phyloP scores from a whole-genome alignment of 2,329 filamentous ascomycete genomes.

The Claviceps humidiphila region DNA sequence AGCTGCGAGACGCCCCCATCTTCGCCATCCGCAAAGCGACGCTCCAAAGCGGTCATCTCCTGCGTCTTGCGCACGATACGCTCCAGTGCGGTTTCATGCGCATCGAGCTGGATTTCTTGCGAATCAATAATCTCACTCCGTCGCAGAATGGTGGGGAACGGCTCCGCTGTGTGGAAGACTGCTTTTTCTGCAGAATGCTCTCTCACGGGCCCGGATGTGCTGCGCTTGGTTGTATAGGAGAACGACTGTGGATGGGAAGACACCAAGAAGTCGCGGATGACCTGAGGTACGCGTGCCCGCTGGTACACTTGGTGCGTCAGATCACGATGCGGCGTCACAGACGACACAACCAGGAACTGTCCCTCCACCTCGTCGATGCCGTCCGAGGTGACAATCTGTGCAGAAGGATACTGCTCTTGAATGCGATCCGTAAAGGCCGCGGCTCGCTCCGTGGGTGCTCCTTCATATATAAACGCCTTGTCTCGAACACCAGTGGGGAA shows the following conservation, averaged over 20 bases:
- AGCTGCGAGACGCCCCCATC: constrained; percentile 53
- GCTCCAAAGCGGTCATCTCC: constrained; percentile 67
- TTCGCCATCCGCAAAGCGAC: constrained; percentile 58
- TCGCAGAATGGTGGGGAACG: constrained; percentile 82
- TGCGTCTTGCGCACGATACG: constrained; percentile 82
- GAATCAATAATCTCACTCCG: constrained; percentile 70
- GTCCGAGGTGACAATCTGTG: constrained; percentile 61
- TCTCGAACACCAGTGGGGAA: constrained; percentile 72
- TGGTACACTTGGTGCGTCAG: constrained; percentile 75
- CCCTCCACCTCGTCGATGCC: constrained; percentile 73
- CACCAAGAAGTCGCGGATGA: constrained; percentile 76
- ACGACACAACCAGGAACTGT: constrained; percentile 73
- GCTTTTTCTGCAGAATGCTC: constrained; percentile 75
- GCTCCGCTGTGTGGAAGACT: constrained; percentile 68
- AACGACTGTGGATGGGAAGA: constrained; percentile 67
- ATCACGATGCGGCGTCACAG: constrained; percentile 72
- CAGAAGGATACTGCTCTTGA: constrained; percentile 78
- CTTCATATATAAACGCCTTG: constrained; percentile 89
- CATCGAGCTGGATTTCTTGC: constrained; percentile 52
- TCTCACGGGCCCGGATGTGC: constrained; percentile 52
- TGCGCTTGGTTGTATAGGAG: constrained; percentile 60
- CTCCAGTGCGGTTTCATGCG: constrained; percentile 81
- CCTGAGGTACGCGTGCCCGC: constrained; percentile 67
- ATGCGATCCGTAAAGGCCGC: constrained; percentile 79
- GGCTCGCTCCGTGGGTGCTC: constrained; percentile 60